phyloP scores from a whole-genome alignment of 164 flowering plant genomes.

The Vitis amurensis region DNA sequence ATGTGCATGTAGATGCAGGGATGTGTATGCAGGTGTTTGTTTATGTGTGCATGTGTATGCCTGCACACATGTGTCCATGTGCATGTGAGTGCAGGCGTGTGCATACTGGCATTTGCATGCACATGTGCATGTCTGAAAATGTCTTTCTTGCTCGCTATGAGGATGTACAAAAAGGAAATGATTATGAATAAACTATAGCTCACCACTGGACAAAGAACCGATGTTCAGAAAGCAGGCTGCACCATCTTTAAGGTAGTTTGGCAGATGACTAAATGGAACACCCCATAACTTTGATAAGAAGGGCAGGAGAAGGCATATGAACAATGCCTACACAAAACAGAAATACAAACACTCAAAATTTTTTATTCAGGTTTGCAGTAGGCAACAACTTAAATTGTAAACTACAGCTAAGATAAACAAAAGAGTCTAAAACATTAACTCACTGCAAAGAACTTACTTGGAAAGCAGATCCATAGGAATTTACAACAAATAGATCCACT shows the following conservation, averaged over 20 bases:
- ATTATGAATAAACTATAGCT: conserved; percentile 4
- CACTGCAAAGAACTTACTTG: conserved; percentile 54
- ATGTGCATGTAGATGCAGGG: too few species aligned
- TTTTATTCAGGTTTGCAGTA: neutral
- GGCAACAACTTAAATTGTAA: neutral
- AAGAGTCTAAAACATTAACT: neutral
- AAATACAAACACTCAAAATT: neutral
- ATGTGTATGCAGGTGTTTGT: too few species aligned
- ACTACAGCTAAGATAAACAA: neutral
- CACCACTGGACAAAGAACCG: conserved; percentile 71
- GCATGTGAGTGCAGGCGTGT: too few species aligned
- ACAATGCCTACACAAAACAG: conserved; percentile 64
- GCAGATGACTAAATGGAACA: conserved; percentile 77
- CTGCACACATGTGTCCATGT: too few species aligned
- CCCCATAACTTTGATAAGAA: conserved; percentile 96
- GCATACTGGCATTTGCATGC: too few species aligned
- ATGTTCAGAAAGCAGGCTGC: conserved; percentile 89
- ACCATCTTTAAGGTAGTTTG: conserved; percentile 80
- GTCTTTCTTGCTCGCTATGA: too few species aligned
- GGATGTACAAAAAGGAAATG: neutral
- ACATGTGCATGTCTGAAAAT: too few species aligned
- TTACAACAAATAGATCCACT: conserved; percentile 89
- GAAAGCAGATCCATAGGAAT: conserved; percentile 93
- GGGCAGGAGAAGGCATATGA: conserved; percentile 83
- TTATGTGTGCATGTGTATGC: too few species aligned